Evolutionary conservation across 805 yeast species (phyloP).

Genomic region (Ascoidea rubescens): DNA sequence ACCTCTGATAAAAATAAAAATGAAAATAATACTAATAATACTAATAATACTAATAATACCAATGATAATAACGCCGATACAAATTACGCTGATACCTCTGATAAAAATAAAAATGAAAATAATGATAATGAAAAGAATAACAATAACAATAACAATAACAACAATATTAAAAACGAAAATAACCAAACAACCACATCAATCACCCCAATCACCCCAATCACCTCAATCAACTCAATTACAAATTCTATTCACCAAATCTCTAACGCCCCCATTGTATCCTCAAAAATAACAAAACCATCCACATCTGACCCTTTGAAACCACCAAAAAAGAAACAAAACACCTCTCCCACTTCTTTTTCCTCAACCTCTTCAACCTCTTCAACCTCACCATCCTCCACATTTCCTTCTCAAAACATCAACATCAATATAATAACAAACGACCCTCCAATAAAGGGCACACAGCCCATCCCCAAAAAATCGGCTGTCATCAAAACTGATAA

Average conservation of each 20-base stretch:
- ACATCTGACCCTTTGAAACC: not conserved
- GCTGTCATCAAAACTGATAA: slow-evolving; percentile 78
- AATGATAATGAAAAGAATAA: too few species aligned
- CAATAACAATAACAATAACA: not conserved
- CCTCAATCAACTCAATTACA: not conserved
- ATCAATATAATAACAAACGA: slow-evolving; percentile 3
- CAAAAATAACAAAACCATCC: not conserved
- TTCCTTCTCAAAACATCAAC: not conserved
- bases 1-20: too few species aligned
- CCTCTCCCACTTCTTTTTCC: not conserved
- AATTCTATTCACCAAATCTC: not conserved
- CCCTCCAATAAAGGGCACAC: slow-evolving; percentile 19
- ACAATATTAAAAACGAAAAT: not conserved
- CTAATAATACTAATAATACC: too few species aligned
- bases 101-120: too few species aligned
- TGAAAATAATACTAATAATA: too few species aligned
- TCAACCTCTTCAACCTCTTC: not conserved
- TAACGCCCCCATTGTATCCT: not conserved
- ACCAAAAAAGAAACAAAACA: not conserved
- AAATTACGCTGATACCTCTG: too few species aligned
- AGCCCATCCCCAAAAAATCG: slow-evolving; percentile 80
- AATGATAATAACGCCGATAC: too few species aligned
- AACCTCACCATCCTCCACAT: not conserved
- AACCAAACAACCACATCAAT: too few species aligned
- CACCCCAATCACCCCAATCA: too few species aligned